Evolutionary conservation across 768 basidiomycete species (phyloP).

Genomic region (Tricholoma furcatifolium): DNA sequence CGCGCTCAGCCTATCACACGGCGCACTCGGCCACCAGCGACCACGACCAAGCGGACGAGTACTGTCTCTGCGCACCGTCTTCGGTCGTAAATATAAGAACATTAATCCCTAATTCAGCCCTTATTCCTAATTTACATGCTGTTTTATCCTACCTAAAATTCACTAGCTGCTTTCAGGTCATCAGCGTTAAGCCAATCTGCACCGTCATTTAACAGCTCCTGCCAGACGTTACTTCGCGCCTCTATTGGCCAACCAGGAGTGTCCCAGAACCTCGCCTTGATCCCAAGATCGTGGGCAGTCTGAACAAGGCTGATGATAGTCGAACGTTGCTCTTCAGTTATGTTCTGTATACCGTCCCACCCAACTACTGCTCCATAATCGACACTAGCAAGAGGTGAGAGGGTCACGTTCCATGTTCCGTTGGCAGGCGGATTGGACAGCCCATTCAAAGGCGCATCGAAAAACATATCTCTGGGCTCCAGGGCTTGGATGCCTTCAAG

Average conservation of each 20-base stretch:
- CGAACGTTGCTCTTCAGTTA: conserved; percentile 36
- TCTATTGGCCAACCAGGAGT: conserved; percentile 48
- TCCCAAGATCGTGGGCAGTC: conserved; percentile 42
- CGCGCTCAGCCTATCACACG: conserved; percentile 54
- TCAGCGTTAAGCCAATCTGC: conserved; percentile 55
- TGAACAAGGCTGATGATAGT: conserved; percentile 39
- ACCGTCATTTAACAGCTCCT: conserved; percentile 37
- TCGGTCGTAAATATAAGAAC: conserved; percentile 30
- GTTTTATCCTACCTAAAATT: conserved; percentile 21
- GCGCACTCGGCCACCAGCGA: conserved; percentile 38
- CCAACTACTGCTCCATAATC: conserved; percentile 44
- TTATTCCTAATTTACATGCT: conserved; percentile 7
- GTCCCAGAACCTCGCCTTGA: conserved; percentile 52
- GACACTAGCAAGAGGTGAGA: conserved; percentile 51
- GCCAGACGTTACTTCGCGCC: conserved; percentile 45
- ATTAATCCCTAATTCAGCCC: conserved; percentile 12
- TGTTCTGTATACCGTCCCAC: conserved; percentile 45
- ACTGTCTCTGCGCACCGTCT: conserved; percentile 29
- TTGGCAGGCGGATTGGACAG: conserved; percentile 30
- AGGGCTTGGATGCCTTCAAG: conserved; percentile 43
- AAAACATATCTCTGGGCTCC: conserved; percentile 48
- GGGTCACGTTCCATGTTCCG: conserved; percentile 36
- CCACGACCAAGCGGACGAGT: conserved; percentile 21
- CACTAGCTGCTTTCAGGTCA: conserved; percentile 41
- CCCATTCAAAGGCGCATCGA: conserved; percentile 48